Evolutionary conservation across 2,329 filamentous ascomycete genomes (phyloP).

Genomic region (Calonectria pseudoreteaudii): DNA sequence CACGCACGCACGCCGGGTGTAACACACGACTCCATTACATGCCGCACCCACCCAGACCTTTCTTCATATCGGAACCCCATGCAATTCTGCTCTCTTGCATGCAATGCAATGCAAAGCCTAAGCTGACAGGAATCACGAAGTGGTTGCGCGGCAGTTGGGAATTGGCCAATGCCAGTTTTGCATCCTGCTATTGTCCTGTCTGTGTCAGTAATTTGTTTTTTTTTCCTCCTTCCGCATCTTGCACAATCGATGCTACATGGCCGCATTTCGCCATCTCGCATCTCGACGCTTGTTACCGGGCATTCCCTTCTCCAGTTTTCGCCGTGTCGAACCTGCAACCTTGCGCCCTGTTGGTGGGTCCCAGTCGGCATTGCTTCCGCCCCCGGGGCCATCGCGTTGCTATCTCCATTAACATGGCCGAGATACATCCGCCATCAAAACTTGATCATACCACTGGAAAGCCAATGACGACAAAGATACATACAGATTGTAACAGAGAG

Average conservation of each 20-base stretch:
- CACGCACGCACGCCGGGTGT: too few species aligned
- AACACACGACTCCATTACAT: not conserved
- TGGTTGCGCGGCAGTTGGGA: not conserved
- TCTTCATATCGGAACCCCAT: not conserved
- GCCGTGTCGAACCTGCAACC: slow-evolving; percentile 2
- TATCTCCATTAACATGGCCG: not conserved
- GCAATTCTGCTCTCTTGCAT: not conserved
- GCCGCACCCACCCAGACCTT: not conserved
- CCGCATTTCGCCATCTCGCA: not conserved
- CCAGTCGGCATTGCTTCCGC: slow-evolving; percentile 23
- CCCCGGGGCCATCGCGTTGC: not conserved
- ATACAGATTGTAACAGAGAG: not conserved
- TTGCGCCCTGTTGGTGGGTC: not conserved
- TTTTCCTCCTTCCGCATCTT: not conserved
- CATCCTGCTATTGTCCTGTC: not conserved
- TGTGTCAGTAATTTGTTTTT: not conserved
- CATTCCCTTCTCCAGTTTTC: not conserved
- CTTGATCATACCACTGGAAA: not conserved
- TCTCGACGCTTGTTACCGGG: not conserved
- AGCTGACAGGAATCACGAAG: not conserved
- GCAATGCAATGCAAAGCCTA: not conserved
- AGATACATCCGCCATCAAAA: not conserved
- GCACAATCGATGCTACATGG: not conserved
- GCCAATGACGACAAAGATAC: not conserved
- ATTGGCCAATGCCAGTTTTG: not conserved